A percentile compares a stretch with the other conserved stretches of the same genome.
Evolutionary conservation across 805 yeast species (phyloP).

Genomic region (Ogataea wickerhamii): DNA sequence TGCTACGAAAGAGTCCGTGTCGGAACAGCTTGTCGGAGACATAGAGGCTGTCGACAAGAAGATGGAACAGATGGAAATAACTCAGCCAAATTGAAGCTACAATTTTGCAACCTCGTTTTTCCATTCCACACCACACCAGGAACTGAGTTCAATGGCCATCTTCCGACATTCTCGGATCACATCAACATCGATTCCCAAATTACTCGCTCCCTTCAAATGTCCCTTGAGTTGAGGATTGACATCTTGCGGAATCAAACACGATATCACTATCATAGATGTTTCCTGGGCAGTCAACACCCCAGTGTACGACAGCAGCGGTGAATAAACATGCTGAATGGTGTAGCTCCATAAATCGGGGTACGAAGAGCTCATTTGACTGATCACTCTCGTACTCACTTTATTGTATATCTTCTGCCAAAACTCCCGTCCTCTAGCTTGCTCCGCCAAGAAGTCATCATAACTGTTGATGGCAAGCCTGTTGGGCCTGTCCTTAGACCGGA

Average conservation of each 20-base stretch:
- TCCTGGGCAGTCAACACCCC: conserved; percentile 62
- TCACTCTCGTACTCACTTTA: conserved; percentile 67
- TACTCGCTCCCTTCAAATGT: conserved; percentile 80
- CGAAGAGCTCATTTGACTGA: conserved; percentile 61
- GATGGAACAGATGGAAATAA: conserved; percentile 7
- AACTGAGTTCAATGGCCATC: conserved; percentile 59
- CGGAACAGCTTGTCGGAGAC: background rate
- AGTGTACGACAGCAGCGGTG: conserved; percentile 69
- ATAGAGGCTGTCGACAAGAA: background rate
- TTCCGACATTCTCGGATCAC: conserved; percentile 58
- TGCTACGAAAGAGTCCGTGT: background rate
- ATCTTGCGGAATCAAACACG: conserved; percentile 85
- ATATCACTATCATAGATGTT: conserved; percentile 72
- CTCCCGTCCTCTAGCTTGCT: conserved; percentile 46
- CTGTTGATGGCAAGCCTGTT: conserved; percentile 17
- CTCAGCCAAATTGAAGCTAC: conserved; percentile 19
- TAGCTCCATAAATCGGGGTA: conserved; percentile 84
- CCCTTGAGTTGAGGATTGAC: conserved; percentile 93
- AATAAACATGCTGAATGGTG: conserved; percentile 69
- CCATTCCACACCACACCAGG: conserved; percentile 74
- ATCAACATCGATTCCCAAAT: conserved; percentile 66
- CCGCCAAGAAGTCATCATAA: conserved; percentile 15
- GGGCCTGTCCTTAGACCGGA: conserved; percentile 30
- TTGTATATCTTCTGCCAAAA: conserved; percentile 77
- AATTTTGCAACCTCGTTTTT: conserved; percentile 53